phyloP scores from a whole-genome alignment of 208 protist genomes.

The Trypanosoma brucei region DNA sequence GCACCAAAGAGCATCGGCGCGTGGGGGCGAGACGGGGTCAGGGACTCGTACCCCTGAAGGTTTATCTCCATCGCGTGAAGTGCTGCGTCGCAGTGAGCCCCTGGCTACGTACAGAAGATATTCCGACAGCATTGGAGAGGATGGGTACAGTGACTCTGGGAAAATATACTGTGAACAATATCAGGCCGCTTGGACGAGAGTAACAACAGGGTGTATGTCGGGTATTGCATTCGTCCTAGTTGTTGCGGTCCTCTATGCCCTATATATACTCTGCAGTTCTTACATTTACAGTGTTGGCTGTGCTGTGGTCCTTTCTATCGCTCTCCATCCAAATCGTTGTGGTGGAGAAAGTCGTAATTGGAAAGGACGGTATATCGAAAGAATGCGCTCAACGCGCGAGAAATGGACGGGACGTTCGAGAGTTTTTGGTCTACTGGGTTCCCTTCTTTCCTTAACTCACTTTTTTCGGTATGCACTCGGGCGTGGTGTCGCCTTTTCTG shows the following conservation, averaged over 20 bases:
- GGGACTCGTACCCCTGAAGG: too few relatives aligned
- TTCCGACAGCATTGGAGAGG: not conserved
- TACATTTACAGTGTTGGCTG: slow-evolving; percentile 49
- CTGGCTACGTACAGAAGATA: too few relatives aligned
- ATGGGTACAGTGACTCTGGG: not conserved
- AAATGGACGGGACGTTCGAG: slow-evolving; percentile 29
- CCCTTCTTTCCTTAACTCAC: slow-evolving; percentile 31
- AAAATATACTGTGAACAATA: not conserved
- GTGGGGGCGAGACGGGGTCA: too few relatives aligned
- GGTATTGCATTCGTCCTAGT: slow-evolving; percentile 51
- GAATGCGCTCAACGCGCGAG: slow-evolving; percentile 33
- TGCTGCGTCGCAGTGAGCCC: too few relatives aligned
- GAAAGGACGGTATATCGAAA: slow-evolving; percentile 19
- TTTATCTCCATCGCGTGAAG: too few relatives aligned
- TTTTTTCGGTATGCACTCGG: slow-evolving; percentile 49
- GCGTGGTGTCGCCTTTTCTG: slow-evolving; percentile 46
- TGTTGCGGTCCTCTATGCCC: slow-evolving; percentile 28
- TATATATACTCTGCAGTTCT: slow-evolving; percentile 46
- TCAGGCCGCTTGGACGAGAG: slow-evolving; percentile 33
- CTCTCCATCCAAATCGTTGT: slow-evolving; percentile 49
- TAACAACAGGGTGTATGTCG: slow-evolving; percentile 45
- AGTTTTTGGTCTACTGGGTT: slow-evolving; percentile 32
- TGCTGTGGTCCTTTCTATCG: slow-evolving; percentile 55
- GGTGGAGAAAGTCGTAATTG: slow-evolving; percentile 12
- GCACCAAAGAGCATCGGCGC: too few relatives aligned